A percentile compares a stretch with the other conserved stretches of the same genome.
These are phyloP conservation scores for Thelonectria olida DNA, from an alignment of 2,329 filamentous ascomycete species.

Conservation along the genomic window DNA sequence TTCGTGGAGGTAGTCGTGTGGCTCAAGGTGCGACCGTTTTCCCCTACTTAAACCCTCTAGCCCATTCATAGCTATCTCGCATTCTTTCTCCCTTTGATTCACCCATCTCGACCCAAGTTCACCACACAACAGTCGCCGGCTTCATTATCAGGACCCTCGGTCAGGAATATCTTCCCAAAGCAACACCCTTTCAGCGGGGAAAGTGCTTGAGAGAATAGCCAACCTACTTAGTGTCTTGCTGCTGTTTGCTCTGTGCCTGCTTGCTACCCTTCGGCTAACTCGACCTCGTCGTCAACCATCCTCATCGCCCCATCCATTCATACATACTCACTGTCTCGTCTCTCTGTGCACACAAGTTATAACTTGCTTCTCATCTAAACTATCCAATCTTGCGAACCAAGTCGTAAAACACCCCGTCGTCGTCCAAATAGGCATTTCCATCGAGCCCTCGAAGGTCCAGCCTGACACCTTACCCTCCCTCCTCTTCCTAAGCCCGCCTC, in stretches of 20 bases:
- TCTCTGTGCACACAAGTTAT: constrained; percentile 11
- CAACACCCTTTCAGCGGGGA: constrained; percentile 26
- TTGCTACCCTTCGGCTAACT: constrained; percentile 26
- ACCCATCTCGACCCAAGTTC: constrained; percentile 13
- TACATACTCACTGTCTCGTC: constrained; percentile 6
- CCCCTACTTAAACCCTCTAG: constrained; percentile 30
- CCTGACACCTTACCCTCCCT: neutral
- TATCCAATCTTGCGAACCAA: constrained; percentile 2
- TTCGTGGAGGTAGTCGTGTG: neutral
- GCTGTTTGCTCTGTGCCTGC: constrained; percentile 31
- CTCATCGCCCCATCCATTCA: neutral
- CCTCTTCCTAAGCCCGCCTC: constrained; percentile 18
- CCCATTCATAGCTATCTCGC: constrained; percentile 8
- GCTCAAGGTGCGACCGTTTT: neutral
- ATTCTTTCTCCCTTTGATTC: neutral
- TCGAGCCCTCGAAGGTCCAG: constrained; percentile 7
- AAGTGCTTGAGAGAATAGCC: constrained; percentile 37
- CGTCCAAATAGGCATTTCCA: constrained; percentile 3
- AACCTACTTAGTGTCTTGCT: constrained; percentile 38
- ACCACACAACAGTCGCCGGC: constrained; percentile 30
- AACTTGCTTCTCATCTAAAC: neutral
- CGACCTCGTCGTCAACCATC: constrained; percentile 6
- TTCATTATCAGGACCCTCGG: constrained; percentile 32
- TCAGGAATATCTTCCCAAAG: constrained; percentile 38
- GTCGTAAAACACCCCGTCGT: constrained; percentile 1